phyloP scores from a whole-genome alignment of 2,329 filamentous ascomycete genomes.

The Fusarium beomiforme region DNA sequence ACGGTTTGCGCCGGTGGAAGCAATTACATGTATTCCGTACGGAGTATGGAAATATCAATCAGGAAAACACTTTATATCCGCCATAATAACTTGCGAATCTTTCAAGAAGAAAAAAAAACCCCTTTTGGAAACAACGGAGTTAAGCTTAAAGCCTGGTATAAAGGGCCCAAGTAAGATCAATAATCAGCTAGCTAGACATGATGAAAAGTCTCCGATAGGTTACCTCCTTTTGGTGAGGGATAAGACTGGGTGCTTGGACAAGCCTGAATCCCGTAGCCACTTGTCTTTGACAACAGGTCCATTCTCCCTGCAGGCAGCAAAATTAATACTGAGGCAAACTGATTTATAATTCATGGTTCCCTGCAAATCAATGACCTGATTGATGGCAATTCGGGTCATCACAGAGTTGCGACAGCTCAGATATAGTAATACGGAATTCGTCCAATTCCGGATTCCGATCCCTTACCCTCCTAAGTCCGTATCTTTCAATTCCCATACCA shows the following conservation, averaged over 20 bases:
- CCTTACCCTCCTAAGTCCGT: conserved; percentile 19
- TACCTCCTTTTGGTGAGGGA: not conserved
- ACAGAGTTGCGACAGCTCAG: not conserved
- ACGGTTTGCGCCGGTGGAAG: not conserved
- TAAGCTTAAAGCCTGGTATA: not conserved
- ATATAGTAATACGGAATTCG: conserved; percentile 17
- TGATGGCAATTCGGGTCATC: not conserved
- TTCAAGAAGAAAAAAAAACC: not conserved
- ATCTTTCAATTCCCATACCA: conserved; percentile 3
- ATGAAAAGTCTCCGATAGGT: not conserved
- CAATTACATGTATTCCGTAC: not conserved
- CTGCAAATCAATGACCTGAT: not conserved
- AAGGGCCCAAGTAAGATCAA: not conserved
- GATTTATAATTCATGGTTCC: not conserved
- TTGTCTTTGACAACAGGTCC: not conserved
- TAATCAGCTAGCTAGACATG: not conserved
- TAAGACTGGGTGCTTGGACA: not conserved
- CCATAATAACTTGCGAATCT: not conserved
- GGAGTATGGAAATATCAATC: not conserved
- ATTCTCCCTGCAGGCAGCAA: not conserved
- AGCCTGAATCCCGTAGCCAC: not conserved
- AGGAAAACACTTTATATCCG: not conserved
- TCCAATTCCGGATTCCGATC: conserved; percentile 16
- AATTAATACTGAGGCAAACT: not conserved
- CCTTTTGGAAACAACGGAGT: not conserved